A percentile compares a stretch with the other conserved stretches of the same genome.
These are phyloP conservation scores for sunflower (Helianthus annuus) DNA, from an alignment of 129 eudicot genomes.

Conservation along the genomic window DNA sequence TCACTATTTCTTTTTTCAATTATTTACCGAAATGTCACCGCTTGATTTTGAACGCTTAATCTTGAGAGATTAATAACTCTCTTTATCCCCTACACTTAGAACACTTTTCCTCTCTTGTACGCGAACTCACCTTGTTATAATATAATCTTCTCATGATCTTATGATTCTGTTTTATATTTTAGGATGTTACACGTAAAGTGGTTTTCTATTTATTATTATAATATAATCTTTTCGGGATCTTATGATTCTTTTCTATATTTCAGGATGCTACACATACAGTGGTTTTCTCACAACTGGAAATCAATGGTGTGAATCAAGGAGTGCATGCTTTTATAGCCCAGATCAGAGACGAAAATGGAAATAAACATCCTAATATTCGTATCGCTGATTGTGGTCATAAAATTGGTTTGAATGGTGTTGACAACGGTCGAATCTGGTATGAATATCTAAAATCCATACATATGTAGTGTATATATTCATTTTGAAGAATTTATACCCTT, in stretches of 20 bases:
- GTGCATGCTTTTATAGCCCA: constrained; percentile 94
- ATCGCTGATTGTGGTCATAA: constrained; percentile 96
- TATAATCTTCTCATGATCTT: no score
- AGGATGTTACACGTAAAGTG: constrained; percentile 73
- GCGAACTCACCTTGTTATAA: no score
- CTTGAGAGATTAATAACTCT: no score
- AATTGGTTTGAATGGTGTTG: constrained; percentile 90
- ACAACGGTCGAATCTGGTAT: constrained; percentile 90
- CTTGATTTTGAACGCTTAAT: no score
- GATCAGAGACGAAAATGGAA: constrained; percentile 75
- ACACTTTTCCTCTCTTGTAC: no score
- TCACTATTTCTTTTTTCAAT: no score
- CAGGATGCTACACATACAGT: constrained; percentile 88
- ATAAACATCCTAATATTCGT: constrained; percentile 69
- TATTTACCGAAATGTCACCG: no score
- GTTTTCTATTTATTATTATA: constrained; percentile 39
- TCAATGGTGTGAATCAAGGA: constrained; percentile 80
- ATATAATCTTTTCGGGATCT: no score
- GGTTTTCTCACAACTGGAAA: constrained; percentile 82
- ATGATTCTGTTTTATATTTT: constrained; percentile 1
- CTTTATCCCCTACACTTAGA: no score
- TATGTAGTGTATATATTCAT: no score
- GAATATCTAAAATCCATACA: background rate
- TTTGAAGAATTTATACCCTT: no score
- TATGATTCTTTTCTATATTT: constrained; percentile 8